These are phyloP conservation scores for Colletotrichum tropicale DNA, from an alignment of 2,329 filamentous ascomycete genomes.

Conservation along the genomic window DNA sequence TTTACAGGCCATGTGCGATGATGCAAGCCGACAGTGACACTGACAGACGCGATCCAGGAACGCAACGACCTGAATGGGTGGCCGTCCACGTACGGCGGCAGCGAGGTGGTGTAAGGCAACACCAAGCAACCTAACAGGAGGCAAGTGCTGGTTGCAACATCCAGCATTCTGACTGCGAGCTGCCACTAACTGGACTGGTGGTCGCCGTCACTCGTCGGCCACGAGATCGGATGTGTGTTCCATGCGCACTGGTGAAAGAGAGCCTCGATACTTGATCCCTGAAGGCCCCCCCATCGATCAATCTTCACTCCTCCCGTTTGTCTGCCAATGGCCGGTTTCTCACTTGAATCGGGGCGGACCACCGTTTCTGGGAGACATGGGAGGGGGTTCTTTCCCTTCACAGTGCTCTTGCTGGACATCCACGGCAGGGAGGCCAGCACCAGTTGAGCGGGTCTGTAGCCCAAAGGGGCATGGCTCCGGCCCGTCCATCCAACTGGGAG, in stretches of 20 bases:
- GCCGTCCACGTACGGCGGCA: not conserved
- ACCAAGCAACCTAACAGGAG: not conserved
- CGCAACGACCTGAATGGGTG: not conserved
- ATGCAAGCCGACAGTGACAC: not conserved
- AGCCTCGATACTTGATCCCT: constrained; percentile 7
- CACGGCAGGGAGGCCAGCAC: not conserved
- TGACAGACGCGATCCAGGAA: not conserved
- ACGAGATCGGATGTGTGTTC: too few species aligned
- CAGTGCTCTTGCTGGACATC: not conserved
- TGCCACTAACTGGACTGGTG: too few species aligned
- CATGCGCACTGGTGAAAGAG: not conserved
- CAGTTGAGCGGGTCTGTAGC: not conserved
- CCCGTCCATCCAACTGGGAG: not conserved
- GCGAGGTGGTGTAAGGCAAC: not conserved
- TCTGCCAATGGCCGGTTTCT: not conserved
- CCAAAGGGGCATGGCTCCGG: not conserved
- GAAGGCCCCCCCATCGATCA: not conserved
- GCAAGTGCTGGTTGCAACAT: not conserved
- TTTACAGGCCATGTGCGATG: not conserved
- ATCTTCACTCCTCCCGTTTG: not conserved
- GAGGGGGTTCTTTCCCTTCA: not conserved
- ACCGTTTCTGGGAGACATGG: not conserved
- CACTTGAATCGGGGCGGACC: not conserved
- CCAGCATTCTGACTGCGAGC: not conserved
- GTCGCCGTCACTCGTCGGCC: not conserved